Evolutionary conservation across 192 early-diverging fungal genomes (phyloP).

Genomic region (Allomyces macrogynus): DNA sequence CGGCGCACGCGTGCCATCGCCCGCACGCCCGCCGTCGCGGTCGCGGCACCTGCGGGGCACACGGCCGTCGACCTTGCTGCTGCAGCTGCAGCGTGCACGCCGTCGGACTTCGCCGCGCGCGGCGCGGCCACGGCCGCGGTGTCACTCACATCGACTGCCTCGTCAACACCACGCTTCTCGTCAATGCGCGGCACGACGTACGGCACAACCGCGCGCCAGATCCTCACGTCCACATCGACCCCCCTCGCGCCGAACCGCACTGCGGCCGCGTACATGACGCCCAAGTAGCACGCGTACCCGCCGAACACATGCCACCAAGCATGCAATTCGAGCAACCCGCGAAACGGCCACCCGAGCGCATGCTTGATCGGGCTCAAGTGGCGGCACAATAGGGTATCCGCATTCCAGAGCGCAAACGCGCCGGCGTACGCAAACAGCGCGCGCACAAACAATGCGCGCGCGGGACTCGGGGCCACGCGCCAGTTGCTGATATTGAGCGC

Average conservation of each 20-base stretch:
- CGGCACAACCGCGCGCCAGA: neutral
- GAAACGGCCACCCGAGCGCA: conserved; percentile 15
- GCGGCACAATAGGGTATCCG: conserved; percentile 17
- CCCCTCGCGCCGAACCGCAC: neutral
- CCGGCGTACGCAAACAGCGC: conserved; percentile 2
- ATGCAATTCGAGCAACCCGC: conserved; percentile 16
- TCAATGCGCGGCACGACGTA: neutral
- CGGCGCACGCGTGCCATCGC: too few species aligned
- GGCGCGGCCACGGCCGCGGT: too few species aligned
- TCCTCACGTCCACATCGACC: neutral
- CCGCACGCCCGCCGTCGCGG: too few species aligned
- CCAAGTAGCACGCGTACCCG: neutral
- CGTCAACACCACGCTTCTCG: too few species aligned
- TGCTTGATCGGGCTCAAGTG: conserved; percentile 7
- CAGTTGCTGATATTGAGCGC: neutral
- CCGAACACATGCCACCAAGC: conserved; percentile 25
- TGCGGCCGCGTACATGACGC: neutral
- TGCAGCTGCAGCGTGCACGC: too few species aligned
- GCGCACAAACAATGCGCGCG: neutral
- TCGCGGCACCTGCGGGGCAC: too few species aligned
- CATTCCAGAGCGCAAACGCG: conserved; percentile 17
- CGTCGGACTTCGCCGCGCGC: too few species aligned
- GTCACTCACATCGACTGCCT: too few species aligned
- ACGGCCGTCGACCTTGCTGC: too few species aligned
- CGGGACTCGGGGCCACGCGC: neutral